These are phyloP conservation scores for Porphyra umbilicalis DNA, from an alignment of 31 red algal species.

Conservation along the genomic window DNA sequence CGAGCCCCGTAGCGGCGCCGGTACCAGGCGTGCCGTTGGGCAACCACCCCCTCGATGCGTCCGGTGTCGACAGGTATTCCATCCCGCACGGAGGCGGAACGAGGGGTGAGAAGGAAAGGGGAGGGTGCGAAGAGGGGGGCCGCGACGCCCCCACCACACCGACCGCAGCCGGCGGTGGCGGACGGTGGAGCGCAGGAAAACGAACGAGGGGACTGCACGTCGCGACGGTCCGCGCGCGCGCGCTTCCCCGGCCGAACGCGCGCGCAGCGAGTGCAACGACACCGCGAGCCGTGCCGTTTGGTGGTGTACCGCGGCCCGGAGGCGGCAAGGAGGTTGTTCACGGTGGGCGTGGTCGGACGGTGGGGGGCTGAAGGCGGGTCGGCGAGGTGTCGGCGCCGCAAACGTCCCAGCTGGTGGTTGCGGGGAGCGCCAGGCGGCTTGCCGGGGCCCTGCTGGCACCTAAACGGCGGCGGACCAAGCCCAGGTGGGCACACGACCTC, in stretches of 20 bases:
- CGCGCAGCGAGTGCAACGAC: background rate
- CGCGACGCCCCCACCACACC: background rate
- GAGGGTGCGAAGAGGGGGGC: background rate
- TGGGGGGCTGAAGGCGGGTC: too few relatives aligned
- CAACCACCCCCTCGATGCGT: slow-evolving; percentile 4
- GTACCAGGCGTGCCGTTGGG: slow-evolving; percentile 8
- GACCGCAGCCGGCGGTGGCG: background rate
- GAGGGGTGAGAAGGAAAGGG: background rate
- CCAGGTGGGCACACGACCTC: too few relatives aligned
- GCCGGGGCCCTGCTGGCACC: too few relatives aligned
- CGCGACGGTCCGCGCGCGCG: background rate
- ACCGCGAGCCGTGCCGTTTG: background rate
- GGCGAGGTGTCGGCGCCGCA: background rate
- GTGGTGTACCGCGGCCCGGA: background rate
- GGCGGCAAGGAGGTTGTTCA: background rate
- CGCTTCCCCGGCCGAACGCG: background rate
- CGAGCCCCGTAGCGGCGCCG: background rate
- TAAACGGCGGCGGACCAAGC: background rate
- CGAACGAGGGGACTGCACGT: background rate
- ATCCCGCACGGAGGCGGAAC: slow-evolving; percentile 3
- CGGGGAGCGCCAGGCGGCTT: background rate
- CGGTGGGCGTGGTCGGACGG: background rate
- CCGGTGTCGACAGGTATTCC: slow-evolving; percentile 56
- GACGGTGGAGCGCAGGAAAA: background rate
- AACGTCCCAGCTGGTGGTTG: background rate